A percentile compares a stretch with the other conserved stretches of the same genome.
Conservation (phyloP, 163 green algal species). For the Chloromonas sp. region DNA sequence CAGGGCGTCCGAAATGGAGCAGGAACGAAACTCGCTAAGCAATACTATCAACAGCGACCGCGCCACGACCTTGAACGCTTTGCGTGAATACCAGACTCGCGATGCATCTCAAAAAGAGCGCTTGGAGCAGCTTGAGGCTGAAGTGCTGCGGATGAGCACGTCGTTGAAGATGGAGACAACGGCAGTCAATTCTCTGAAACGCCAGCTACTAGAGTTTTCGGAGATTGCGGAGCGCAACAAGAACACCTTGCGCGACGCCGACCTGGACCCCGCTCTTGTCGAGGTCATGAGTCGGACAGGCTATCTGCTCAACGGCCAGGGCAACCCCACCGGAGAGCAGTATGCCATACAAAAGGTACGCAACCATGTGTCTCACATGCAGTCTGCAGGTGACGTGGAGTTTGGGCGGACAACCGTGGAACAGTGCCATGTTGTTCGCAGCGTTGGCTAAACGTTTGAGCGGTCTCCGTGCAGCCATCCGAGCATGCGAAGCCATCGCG, state of each 20-base stretch:
- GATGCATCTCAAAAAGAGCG: conserved; percentile 17
- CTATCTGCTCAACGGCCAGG: conserved; percentile 7
- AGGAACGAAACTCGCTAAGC: background rate
- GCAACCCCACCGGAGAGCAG: conserved; percentile 32
- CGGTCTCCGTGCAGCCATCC: too few relatives aligned
- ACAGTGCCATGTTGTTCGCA: background rate
- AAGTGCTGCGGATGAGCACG: conserved; percentile 14
- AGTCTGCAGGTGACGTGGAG: background rate
- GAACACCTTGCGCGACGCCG: conserved; percentile 13
- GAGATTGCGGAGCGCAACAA: conserved; percentile 31
- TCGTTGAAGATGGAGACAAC: conserved; percentile 26
- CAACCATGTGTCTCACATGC: background rate
- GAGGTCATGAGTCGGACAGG: conserved; percentile 11
- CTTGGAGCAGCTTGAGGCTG: conserved; percentile 28
- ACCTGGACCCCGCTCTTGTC: background rate
- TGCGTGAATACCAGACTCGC: conserved; percentile 36
- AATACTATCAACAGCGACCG: conserved; percentile 20
- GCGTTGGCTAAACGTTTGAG: too few relatives aligned
- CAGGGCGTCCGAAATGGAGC: conserved; percentile 21
- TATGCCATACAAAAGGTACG: conserved; percentile 49
- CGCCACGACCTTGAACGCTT: conserved; percentile 25
- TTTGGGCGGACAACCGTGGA: background rate
- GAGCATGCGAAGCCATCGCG: background rate
- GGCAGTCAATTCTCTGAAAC: conserved; percentile 35
- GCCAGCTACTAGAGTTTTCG: conserved; percentile 42